Conservation (phyloP, 1,284 basidiomycete species). For the Austroboletus novae-zelandiae region DNA sequence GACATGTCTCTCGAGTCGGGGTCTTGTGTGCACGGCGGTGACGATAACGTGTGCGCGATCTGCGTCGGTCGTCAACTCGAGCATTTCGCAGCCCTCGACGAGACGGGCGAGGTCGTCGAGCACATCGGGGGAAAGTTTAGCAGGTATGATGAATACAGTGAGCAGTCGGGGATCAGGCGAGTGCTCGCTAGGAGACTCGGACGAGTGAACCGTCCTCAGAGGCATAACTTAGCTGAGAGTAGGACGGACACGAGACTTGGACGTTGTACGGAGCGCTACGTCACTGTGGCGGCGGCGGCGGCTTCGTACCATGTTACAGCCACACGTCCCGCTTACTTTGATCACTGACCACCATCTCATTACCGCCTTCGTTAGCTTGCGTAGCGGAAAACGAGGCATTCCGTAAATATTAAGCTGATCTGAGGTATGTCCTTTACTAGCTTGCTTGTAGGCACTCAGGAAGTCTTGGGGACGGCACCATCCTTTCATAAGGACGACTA, state of each 20-base stretch:
- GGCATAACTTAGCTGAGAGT: slow-evolving; percentile 7
- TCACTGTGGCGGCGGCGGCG: no score
- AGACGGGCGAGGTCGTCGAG: slow-evolving; percentile 48
- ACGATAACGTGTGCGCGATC: slow-evolving; percentile 64
- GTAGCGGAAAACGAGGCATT: background rate
- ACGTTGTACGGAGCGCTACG: background rate
- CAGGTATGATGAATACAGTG: slow-evolving; percentile 55
- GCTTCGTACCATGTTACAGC: no score
- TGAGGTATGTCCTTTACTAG: background rate
- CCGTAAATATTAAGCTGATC: background rate
- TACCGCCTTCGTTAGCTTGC: no score
- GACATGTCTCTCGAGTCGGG: slow-evolving; percentile 67
- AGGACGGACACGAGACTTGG: no score
- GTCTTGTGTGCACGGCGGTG: slow-evolving; percentile 61
- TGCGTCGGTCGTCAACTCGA: slow-evolving; percentile 41
- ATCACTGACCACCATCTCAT: no score
- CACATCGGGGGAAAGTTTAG: slow-evolving; percentile 47
- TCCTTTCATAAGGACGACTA: no score
- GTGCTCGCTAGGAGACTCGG: background rate
- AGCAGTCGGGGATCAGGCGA: slow-evolving; percentile 7
- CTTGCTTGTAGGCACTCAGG: background rate
- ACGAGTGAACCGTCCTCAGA: slow-evolving; percentile 7
- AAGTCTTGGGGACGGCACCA: background rate
- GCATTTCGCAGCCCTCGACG: slow-evolving; percentile 37
- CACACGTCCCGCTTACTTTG: no score